Percentiles rank a stretch among this genome's conserved stretches.
phyloP scores from a whole-genome alignment of 2,329 filamentous ascomycete species.

The Cladosporium sp. region DNA sequence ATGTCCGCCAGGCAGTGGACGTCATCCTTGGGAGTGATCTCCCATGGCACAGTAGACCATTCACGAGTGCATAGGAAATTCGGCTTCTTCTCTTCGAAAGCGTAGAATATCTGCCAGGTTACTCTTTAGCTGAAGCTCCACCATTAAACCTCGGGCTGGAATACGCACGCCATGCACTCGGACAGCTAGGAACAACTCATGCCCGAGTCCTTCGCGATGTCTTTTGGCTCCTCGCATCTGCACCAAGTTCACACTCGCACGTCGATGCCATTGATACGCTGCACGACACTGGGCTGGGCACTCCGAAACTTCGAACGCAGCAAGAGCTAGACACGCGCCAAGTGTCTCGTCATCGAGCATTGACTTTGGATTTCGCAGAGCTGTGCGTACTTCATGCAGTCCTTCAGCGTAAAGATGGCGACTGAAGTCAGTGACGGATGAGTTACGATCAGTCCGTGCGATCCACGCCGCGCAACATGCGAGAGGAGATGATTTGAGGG shows the following conservation, averaged over 20 bases:
- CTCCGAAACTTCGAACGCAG: constrained; percentile 1
- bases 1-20: neutral
- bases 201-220: neutral
- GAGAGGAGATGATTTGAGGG: neutral
- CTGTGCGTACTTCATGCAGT: neutral
- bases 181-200: constrained; percentile 1
- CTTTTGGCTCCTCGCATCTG: neutral
- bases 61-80: constrained; percentile 3
- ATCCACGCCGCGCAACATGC: constrained; percentile 7
- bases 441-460: neutral
- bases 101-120: constrained; percentile 6
- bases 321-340: neutral
- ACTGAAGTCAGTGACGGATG: constrained; percentile 2
- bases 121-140: neutral
- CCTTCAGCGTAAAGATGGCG: neutral
- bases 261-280: constrained; percentile 6
- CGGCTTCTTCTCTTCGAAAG: neutral
- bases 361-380: neutral
- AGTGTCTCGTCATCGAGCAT: constrained; percentile 2
- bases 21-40: constrained; percentile 4
- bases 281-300: neutral
- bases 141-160: neutral
- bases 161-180: neutral
- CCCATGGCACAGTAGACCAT: constrained; percentile 1
- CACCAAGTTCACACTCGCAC: neutral